Evolutionary conservation across 208 protist species (phyloP).

Genomic region (Acanthamoeba castellanii): DNA sequence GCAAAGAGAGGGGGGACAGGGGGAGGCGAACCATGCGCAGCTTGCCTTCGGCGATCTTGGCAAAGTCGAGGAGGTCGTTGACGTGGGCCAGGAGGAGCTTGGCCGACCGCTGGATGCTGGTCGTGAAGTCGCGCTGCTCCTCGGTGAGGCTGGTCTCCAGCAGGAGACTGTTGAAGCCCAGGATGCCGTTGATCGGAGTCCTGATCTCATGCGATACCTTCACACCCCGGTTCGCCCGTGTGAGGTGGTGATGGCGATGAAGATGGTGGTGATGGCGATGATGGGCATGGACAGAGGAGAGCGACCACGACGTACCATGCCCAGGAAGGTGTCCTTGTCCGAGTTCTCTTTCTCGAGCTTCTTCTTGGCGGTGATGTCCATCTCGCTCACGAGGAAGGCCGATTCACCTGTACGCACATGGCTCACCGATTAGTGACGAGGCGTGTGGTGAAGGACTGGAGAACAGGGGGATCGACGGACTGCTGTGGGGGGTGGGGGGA

Average conservation of each 20-base stretch:
- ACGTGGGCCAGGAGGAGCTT: conserved; percentile 44
- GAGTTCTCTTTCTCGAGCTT: conserved; percentile 56
- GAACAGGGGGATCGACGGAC: no score
- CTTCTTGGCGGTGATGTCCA: conserved; percentile 65
- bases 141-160: conserved; percentile 19
- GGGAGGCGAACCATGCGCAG: background rate
- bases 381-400: conserved; percentile 42
- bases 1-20: background rate
- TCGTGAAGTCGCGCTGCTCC: conserved; percentile 62
- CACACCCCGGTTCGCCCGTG: background rate
- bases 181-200: conserved; percentile 67
- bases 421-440: no score
- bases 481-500: background rate
- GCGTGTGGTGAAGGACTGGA: no score
- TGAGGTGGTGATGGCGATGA: no score
- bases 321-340: conserved; percentile 62
- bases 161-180: conserved; percentile 62
- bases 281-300: background rate
- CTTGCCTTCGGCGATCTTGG: conserved; percentile 62
- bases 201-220: conserved; percentile 68
- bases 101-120: conserved; percentile 43
- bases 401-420: conserved; percentile 11
- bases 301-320: conserved; percentile 32
- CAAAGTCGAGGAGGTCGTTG: conserved; percentile 64
- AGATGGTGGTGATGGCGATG: background rate